These are phyloP conservation scores for Leccinum incarnatum DNA, from an alignment of 768 basidiomycete species.

Conservation along the genomic window DNA sequence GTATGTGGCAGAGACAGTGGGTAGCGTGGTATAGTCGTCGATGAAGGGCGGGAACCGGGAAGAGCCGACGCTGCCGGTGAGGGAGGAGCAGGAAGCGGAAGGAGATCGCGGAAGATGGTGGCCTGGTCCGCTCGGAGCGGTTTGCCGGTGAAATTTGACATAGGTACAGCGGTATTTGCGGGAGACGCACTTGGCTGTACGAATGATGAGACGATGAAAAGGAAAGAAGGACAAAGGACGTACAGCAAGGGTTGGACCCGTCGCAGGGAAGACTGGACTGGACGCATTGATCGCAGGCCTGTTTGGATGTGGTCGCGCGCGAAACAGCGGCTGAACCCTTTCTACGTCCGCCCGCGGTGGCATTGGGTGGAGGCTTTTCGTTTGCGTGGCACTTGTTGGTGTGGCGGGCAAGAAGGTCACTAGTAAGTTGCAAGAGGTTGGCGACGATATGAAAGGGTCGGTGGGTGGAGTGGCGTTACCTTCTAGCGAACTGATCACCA, in stretches of 20 bases:
- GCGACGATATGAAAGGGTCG: conserved; percentile 7
- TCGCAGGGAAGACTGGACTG: conserved; percentile 74
- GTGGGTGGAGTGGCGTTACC: conserved; percentile 39
- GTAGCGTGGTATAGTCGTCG: conserved; percentile 40
- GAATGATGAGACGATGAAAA: neutral
- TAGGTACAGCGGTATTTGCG: conserved; percentile 75
- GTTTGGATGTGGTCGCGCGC: conserved; percentile 74
- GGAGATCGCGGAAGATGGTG: conserved; percentile 44
- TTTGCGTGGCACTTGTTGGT: conserved; percentile 85
- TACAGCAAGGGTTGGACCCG: conserved; percentile 76
- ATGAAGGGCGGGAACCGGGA: conserved; percentile 32
- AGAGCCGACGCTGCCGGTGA: conserved; percentile 5
- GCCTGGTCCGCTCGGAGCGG: conserved; percentile 73
- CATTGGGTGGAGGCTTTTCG: conserved; percentile 51
- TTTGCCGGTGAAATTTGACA: conserved; percentile 81
- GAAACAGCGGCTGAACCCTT: conserved; percentile 67
- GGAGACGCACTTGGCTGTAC: conserved; percentile 67
- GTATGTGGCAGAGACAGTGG: conserved; percentile 23
- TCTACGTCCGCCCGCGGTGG: conserved; percentile 43
- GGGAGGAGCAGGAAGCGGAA: conserved; percentile 26
- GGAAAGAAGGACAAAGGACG: conserved; percentile 24
- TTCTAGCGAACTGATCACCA: conserved; percentile 87
- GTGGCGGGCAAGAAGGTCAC: conserved; percentile 82
- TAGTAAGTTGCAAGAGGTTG: conserved; percentile 24
- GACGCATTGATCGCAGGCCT: conserved; percentile 84